Base-by-base conservation (phyloP, 2,329 filamentous ascomycete species). In the Niveomyces coronatus region DNA sequence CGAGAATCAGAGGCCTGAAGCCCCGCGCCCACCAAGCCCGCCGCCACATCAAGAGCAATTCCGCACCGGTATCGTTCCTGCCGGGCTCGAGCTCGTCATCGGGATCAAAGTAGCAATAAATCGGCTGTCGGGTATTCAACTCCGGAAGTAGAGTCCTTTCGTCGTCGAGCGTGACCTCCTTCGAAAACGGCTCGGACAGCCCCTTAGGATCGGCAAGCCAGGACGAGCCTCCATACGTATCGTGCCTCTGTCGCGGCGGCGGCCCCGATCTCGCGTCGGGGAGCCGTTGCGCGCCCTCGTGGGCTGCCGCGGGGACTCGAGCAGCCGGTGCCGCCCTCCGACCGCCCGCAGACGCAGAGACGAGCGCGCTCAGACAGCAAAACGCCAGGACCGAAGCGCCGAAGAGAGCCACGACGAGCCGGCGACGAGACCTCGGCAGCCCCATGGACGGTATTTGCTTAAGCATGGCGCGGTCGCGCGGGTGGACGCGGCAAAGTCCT, bases 21-120 rank as follows among this genome's bases (percentile, higher is more conserved):
- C 89, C 91, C 51, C 93, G 79, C 0, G 88, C 86, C 85, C 86
- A 96, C 87, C 89, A 96, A 3, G 89, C 88, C 31, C 86, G 75
- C 43, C 88, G 75, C 91, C 91, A 96, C 37, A 84, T 82, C 41
- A 94, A 65, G 34, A 96, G 69, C 42, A 96, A 63, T 42, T 80
- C 74, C 52, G 81, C 81, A 55, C 95, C 85, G 4, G 85, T 83
- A 43, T 82, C 74, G 49, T 74, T 74, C 35, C 74, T 70, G 14
- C 72, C 71, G 34, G 72, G 68, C 22, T 82, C 72, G 57, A 80
- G 80, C 44, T 71, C 62, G 14, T 68, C 57, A 4, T 74, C 76
- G 9, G 74, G 65, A 52, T 94, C 86, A 56, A 94, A 94, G 60
- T 89, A 96, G 46, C 87, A 94, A 61, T 94, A 96, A 39, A 96